A percentile compares a stretch with the other conserved stretches of the same genome.
Conservation (phyloP, 2,329 filamentous ascomycete genomes). For the Xylaria polymorpha region DNA sequence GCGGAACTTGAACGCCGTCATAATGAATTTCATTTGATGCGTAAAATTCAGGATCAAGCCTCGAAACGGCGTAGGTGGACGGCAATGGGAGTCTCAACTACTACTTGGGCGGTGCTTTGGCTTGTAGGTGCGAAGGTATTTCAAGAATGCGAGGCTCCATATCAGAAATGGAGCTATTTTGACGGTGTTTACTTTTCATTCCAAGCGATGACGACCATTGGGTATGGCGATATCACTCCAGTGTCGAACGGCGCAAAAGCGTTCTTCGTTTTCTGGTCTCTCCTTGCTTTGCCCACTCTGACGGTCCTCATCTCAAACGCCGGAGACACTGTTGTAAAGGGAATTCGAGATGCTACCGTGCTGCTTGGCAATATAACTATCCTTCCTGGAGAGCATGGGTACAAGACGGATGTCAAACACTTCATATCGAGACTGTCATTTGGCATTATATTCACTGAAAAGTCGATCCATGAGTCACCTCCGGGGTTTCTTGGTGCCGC, state of each 20-base stretch:
- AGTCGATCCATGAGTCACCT: constrained; percentile 53
- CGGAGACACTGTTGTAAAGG: constrained; percentile 82
- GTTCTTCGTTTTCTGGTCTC: constrained; percentile 93
- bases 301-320: constrained; percentile 87
- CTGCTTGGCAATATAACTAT: constrained; percentile 70
- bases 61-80: constrained; percentile 77
- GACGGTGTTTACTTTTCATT: constrained; percentile 88
- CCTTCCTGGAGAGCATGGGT: constrained; percentile 65
- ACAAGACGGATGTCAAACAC: constrained; percentile 59
- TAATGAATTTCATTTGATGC: constrained; percentile 83
- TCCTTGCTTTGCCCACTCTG: constrained; percentile 87
- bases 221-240: constrained; percentile 84
- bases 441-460: constrained; percentile 57
- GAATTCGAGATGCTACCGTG: constrained; percentile 66
- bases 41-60: constrained; percentile 77
- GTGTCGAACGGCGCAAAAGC: constrained; percentile 81
- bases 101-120: constrained; percentile 81
- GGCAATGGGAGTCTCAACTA: constrained; percentile 73
- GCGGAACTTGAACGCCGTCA: constrained; percentile 71
- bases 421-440: constrained; percentile 57
- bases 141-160: constrained; percentile 60
- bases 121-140: constrained; percentile 83
- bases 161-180: constrained; percentile 79
- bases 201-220: constrained; percentile 83
- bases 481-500: constrained; percentile 57